Base-by-base conservation (phyloP, 768 basidiomycete species). In the Russula olivacea region DNA sequence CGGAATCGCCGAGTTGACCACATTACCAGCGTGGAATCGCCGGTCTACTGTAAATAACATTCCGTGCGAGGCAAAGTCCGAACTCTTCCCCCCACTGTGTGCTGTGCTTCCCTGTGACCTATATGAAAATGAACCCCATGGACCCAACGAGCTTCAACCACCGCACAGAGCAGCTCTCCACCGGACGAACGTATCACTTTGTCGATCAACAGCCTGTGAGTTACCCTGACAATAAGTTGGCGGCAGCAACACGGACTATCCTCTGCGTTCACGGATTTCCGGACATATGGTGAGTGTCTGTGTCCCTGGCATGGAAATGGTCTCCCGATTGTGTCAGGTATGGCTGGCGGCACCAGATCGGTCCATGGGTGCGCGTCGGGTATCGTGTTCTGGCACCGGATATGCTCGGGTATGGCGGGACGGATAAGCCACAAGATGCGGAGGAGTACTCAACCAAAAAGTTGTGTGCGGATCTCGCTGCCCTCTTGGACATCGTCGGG, bases 181-280 rank as follows among this genome's bases (percentile, higher is more conserved):
- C 87, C 0, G 85, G 86, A 4, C 75, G 80, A 40, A 78, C 76
- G 8, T 89, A 89, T 68, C 87, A 88, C 67, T 89, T 87, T 72
- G 77, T 89, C 63, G 88, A 91, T 71, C 83, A 90, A 72, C 65
- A 76, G n/a, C 86, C 87, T 6, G 65, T 60, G 17, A 63, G 73
- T 48, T 77, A 79, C 65, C 47, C 25, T 45, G 72, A 79, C 65
- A 72, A 76, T 15, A 70, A 74, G 34, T 69, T 74, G 21, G 77
- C 75, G 14, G 25, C 25, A 11, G 53, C 14, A 7, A 30, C 17
- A 8, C 75, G 75, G 1, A 84, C 88, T 2, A 65, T 92, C 8
- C 77, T 91, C n/a, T 87, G 86, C 70, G 65, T 91, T 19, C 91
- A 93, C 69, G 90, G 91, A 1, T 91, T 92, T 71, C 90, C 91